A percentile compares a stretch with the other conserved stretches of the same genome.
Conservation (phyloP, 2,329 filamentous ascomycete species). For the Rhynchosporium graminicola region DNA sequence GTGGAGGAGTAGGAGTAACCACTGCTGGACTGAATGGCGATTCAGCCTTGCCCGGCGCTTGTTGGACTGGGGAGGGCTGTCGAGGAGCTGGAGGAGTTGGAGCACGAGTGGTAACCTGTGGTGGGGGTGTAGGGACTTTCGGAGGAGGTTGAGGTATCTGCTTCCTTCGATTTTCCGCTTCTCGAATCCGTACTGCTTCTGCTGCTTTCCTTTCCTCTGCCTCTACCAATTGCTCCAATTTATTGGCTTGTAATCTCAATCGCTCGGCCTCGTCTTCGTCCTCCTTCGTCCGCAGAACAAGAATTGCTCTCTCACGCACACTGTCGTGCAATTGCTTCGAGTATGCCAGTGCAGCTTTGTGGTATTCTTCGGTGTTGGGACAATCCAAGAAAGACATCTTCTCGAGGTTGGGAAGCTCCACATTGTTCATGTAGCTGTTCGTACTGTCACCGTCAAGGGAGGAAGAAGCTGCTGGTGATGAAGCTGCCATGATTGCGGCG, state of each 20-base stretch:
- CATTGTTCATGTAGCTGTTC: neutral
- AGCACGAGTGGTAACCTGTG: conserved; percentile 10
- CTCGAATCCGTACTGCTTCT: conserved; percentile 51
- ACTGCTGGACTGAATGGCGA: neutral
- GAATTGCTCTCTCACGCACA: conserved; percentile 4
- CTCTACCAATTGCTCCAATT: conserved; percentile 2
- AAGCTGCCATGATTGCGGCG: conserved; percentile 2
- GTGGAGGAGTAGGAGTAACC: neutral
- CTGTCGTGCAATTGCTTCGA: neutral
- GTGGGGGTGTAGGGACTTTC: conserved; percentile 29
- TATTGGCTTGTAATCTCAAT: conserved; percentile 10
- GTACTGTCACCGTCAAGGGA: conserved; percentile 1
- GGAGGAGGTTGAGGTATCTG: conserved; percentile 35
- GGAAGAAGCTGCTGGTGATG: conserved; percentile 6
- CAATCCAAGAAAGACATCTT: conserved; percentile 2
- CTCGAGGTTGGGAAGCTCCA: conserved; percentile 10
- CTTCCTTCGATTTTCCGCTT: conserved; percentile 44
- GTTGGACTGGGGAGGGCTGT: neutral
- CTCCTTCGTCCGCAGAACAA: conserved; percentile 5
- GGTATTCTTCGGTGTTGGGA: conserved; percentile 13
- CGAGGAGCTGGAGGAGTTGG: conserved; percentile 12
- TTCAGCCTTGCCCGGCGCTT: neutral
- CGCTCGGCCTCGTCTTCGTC: conserved; percentile 43
- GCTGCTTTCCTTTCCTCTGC: conserved; percentile 44
- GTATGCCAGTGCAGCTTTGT: neutral